A percentile compares a stretch with the other conserved stretches of the same genome.
Conservation (phyloP, 2,329 filamentous ascomycete species). For the Delphinella strobiligena region DNA sequence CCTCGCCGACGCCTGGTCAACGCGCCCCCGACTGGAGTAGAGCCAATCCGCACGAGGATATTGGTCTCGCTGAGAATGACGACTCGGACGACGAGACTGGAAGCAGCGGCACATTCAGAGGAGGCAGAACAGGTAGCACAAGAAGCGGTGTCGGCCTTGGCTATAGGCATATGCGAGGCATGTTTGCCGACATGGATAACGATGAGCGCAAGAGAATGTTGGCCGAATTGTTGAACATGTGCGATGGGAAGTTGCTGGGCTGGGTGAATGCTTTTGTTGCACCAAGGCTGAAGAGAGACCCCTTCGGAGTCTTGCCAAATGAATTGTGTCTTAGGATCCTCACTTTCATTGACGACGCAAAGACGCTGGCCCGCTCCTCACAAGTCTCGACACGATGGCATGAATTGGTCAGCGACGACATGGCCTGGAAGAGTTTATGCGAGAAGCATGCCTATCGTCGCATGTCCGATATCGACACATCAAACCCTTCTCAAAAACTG, state of each 20-base stretch:
- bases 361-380: slow-evolving; percentile 81
- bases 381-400: slow-evolving; percentile 95
- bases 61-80: slow-evolving; percentile 38
- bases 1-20: slow-evolving; percentile 52
- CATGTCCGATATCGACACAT: slow-evolving; percentile 29
- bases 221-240: slow-evolving; percentile 81
- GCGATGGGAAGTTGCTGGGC: slow-evolving; percentile 87
- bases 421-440: slow-evolving; percentile 96
- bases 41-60: slow-evolving; percentile 68
- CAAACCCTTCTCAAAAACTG: slow-evolving; percentile 7
- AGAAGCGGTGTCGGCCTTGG: slow-evolving; percentile 16
- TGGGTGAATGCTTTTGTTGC: slow-evolving; percentile 96
- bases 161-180: slow-evolving; percentile 62
- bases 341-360: slow-evolving; percentile 93
- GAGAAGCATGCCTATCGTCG: slow-evolving; percentile 83
- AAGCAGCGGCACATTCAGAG: slow-evolving; percentile 15
- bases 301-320: slow-evolving; percentile 81
- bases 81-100: slow-evolving; percentile 13
- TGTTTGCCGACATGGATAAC: slow-evolving; percentile 67
- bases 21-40: slow-evolving; percentile 62
- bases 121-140: slow-evolving; percentile 8
- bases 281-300: slow-evolving; percentile 88
- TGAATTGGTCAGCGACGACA: slow-evolving; percentile 86
- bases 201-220: slow-evolving; percentile 70
- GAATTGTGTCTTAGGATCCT: slow-evolving; percentile 89